Percentiles rank a stretch among this genome's conserved stretches.
Conservation (phyloP, 257 asterid genomes). For the Solanum chilense region DNA sequence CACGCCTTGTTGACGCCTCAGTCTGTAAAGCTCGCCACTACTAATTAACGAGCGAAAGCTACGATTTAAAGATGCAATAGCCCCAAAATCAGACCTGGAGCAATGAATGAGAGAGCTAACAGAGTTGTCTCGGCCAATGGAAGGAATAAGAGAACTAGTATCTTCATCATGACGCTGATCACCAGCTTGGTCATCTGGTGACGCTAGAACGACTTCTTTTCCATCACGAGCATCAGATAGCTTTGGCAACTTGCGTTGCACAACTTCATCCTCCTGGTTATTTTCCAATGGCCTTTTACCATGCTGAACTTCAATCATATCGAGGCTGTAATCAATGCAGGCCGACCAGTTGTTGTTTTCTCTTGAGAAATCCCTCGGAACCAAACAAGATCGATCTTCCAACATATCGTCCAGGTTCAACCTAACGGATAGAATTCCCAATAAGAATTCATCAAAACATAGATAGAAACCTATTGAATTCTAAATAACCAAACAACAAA, state of each 20-base stretch:
- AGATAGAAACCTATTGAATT: background rate
- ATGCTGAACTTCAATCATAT: conserved; percentile 24
- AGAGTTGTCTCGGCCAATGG: conserved; percentile 81
- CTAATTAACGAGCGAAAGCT: conserved; percentile 64
- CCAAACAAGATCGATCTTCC: conserved; percentile 65
- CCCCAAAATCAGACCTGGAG: conserved; percentile 85
- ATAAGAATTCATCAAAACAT: background rate
- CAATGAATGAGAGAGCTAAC: conserved; percentile 62
- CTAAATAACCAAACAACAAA: background rate
- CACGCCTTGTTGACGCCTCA: conserved; percentile 48
- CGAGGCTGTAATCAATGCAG: conserved; percentile 41
- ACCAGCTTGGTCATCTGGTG: conserved; percentile 6
- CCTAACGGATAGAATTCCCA: background rate
- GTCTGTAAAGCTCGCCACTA: conserved; percentile 60
- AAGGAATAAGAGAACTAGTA: conserved; percentile 55
- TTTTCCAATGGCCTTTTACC: conserved; percentile 48
- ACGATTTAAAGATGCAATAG: conserved; percentile 59
- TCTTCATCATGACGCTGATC: conserved; percentile 4
- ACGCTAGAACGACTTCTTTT: conserved; percentile 7
- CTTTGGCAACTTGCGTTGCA: conserved; percentile 32
- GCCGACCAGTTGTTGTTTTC: conserved; percentile 48
- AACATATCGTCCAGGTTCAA: conserved; percentile 51
- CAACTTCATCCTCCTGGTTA: conserved; percentile 25
- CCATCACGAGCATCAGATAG: conserved; percentile 12
- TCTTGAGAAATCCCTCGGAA: conserved; percentile 50